phyloP scores from a whole-genome alignment of 1,139 yeast genomes.

The Scheffersomyces segobiensis region DNA sequence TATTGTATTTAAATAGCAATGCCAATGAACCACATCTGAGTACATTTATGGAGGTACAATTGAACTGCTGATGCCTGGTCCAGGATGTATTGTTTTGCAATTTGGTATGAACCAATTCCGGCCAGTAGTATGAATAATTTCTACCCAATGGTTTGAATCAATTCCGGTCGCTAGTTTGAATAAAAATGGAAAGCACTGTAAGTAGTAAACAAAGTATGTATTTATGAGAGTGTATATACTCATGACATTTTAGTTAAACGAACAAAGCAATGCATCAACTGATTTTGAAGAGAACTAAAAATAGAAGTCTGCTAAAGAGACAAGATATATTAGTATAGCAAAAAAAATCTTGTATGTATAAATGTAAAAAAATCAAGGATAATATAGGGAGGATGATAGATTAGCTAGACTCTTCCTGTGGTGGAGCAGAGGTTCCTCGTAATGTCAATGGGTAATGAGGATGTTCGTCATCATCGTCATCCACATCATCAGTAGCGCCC shows the following conservation, averaged over 20 bases:
- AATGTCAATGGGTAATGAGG: conserved; percentile 46
- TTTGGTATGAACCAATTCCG: no score
- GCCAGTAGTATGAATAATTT: no score
- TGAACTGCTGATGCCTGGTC: no score
- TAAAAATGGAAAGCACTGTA: no score
- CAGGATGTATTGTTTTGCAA: no score
- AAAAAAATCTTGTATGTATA: neutral
- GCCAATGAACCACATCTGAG: no score
- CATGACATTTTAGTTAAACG: neutral
- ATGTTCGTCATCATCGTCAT: conserved; percentile 45
- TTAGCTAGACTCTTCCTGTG: conserved; percentile 14
- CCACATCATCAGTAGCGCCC: conserved; percentile 48
- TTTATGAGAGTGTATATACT: neutral
- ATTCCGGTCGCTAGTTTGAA: no score
- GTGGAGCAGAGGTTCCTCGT: conserved; percentile 48
- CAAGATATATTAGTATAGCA: neutral
- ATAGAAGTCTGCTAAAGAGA: neutral
- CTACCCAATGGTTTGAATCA: no score
- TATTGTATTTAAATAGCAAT: no score
- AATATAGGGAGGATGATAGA: neutral
- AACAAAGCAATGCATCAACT: neutral
- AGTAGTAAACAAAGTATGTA: neutral
- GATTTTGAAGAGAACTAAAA: neutral
- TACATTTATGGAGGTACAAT: no score
- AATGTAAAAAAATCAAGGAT: neutral